A percentile compares a stretch with the other conserved stretches of the same genome.
These are phyloP conservation scores for Aspergillus intermedius DNA, from an alignment of 2,329 filamentous ascomycete species.

Conservation along the genomic window DNA sequence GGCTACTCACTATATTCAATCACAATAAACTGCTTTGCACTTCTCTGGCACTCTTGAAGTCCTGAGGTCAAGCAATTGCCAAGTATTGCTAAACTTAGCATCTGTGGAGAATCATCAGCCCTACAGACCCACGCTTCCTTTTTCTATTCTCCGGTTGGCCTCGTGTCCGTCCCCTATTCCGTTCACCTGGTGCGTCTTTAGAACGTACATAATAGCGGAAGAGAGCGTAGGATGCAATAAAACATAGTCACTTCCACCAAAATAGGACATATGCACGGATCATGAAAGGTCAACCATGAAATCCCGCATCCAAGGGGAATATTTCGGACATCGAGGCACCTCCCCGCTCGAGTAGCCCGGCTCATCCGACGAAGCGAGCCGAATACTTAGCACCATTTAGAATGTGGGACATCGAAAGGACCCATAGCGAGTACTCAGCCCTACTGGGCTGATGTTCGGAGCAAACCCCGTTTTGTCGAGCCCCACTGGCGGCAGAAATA, in stretches of 20 bases:
- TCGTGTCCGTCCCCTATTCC: no score
- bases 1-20: not conserved
- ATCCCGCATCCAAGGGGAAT: no score
- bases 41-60: not conserved
- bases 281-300: no score
- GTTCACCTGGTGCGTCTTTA: no score
- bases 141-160: not conserved
- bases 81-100: not conserved
- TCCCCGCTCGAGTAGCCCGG: no score
- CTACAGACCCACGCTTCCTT: not conserved
- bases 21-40: not conserved
- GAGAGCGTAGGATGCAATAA: no score
- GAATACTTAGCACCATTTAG: not conserved
- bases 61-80: not conserved
- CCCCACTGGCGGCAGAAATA: conserved; percentile 1
- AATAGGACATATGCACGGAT: no score
- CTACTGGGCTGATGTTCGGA: not conserved
- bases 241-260: no score
- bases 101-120: not conserved
- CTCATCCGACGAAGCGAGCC: no score
- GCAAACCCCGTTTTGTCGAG: not conserved
- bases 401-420: not conserved
- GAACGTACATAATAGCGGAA: no score
- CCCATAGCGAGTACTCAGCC: not conserved
- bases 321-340: no score